Conservation (phyloP, 768 basidiomycete species). For the Mycena rosella region DNA sequence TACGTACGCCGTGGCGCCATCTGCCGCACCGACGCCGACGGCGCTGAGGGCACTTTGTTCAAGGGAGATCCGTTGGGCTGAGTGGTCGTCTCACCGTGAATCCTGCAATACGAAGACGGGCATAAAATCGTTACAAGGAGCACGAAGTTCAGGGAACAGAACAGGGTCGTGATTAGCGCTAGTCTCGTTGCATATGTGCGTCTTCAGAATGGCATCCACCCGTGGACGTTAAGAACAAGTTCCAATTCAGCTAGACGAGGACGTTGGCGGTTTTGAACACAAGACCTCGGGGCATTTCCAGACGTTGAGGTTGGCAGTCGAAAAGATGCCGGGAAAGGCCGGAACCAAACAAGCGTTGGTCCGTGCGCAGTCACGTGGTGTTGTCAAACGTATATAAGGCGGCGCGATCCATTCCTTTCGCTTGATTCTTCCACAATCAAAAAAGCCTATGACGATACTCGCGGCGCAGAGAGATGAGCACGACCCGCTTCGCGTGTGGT, state of each 20-base stretch:
- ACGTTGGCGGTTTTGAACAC: no score
- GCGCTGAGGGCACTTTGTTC: conserved; percentile 7
- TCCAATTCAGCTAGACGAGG: no score
- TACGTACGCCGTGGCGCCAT: conserved; percentile 14
- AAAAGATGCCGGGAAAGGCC: not conserved
- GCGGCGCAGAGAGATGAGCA: conserved; percentile 72
- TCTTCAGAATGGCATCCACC: not conserved
- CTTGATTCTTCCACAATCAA: conserved; percentile 62
- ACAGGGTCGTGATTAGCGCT: not conserved
- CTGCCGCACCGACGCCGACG: conserved; percentile 15
- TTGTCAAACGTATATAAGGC: conserved; percentile 19
- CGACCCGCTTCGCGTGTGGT: conserved; percentile 55
- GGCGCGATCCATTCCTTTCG: conserved; percentile 26
- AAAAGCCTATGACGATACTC: conserved; percentile 64
- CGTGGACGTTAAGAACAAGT: not conserved
- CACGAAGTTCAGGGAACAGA: conserved; percentile 2
- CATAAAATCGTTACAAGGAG: not conserved
- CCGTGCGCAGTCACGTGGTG: conserved; percentile 22
- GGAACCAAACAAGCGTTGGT: conserved; percentile 12
- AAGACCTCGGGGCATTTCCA: no score
- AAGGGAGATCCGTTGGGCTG: conserved; percentile 5
- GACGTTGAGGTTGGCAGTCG: not conserved
- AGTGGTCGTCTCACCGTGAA: not conserved
- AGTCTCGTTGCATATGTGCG: conserved; percentile 13
- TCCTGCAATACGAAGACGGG: no score